These are phyloP conservation scores for Glycine latifolia DNA, from an alignment of 306 rosid species.

Conservation along the genomic window DNA sequence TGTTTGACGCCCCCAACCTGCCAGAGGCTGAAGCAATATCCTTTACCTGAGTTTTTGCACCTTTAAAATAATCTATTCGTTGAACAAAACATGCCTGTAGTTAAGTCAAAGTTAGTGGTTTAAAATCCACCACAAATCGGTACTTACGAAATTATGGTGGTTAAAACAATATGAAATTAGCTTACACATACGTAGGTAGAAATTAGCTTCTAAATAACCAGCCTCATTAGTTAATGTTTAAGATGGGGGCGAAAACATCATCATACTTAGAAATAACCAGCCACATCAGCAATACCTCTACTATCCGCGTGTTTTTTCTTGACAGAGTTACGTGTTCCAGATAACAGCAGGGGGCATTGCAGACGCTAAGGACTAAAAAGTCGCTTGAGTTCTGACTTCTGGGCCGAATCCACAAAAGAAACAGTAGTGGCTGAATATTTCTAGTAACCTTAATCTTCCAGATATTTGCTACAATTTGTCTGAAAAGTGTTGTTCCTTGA, in stretches of 20 bases:
- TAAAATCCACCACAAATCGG: slow-evolving; percentile 33
- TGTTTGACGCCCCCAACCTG: slow-evolving; percentile 92
- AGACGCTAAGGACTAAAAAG: slow-evolving; percentile 87
- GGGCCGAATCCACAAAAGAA: not conserved
- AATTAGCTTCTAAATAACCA: slow-evolving; percentile 1
- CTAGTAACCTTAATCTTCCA: slow-evolving; percentile 49
- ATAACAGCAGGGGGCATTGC: slow-evolving; percentile 92
- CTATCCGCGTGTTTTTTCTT: slow-evolving; percentile 53
- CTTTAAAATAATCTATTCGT: slow-evolving; percentile 8
- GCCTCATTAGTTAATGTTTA: not conserved
- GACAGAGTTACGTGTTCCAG: slow-evolving; percentile 81
- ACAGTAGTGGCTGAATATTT: slow-evolving; percentile 17
- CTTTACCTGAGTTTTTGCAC: slow-evolving; percentile 49
- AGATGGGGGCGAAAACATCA: not conserved
- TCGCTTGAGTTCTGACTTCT: slow-evolving; percentile 1
- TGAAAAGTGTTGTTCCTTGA: slow-evolving; percentile 34
- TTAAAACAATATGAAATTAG: slow-evolving; percentile 18
- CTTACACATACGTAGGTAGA: not conserved
- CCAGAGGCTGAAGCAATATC: slow-evolving; percentile 99
- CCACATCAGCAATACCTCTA: slow-evolving; percentile 1
- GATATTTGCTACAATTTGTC: slow-evolving; percentile 40
- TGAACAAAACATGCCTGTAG: slow-evolving; percentile 16
- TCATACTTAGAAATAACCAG: not conserved
- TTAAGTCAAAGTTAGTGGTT: slow-evolving; percentile 7
- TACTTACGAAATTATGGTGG: not conserved